Evolutionary conservation across 331 rosid species (phyloP).

Genomic region (Pyracantha coccinea): DNA sequence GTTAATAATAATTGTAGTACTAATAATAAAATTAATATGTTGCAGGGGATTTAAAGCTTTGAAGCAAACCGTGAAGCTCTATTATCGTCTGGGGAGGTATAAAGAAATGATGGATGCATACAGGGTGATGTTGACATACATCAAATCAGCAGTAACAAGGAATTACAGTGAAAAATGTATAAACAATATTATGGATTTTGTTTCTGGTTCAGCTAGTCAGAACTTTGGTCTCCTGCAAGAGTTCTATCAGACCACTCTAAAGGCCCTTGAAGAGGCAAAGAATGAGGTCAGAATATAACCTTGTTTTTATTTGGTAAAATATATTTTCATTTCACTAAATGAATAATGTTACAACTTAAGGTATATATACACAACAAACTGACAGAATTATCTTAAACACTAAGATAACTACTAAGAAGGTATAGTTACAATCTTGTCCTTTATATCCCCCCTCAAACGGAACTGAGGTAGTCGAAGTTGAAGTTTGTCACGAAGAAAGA

Average conservation of each 20-base stretch:
- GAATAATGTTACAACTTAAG: no score
- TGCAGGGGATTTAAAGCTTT: constrained; percentile 92
- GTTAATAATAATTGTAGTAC: neutral
- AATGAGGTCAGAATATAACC: constrained; percentile 57
- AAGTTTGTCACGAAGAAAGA: no score
- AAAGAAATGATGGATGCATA: constrained; percentile 97
- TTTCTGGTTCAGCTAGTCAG: constrained; percentile 97
- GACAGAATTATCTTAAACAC: no score
- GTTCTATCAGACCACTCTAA: constrained; percentile 88
- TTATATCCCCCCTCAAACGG: no score
- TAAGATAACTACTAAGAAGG: no score
- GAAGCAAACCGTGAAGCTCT: constrained; percentile 95
- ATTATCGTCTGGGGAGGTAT: constrained; percentile 83
- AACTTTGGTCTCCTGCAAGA: constrained; percentile 87
- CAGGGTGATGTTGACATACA: constrained; percentile 97
- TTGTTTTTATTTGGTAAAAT: neutral
- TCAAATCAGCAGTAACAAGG: constrained; percentile 91
- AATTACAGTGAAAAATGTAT: constrained; percentile 96
- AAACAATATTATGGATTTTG: constrained; percentile 95
- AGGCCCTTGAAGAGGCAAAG: constrained; percentile 97
- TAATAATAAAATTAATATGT: neutral
- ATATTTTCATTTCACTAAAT: no score
- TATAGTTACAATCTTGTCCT: no score
- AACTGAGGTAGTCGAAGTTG: no score
- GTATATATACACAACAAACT: no score